Conservation (phyloP, 495 filamentous ascomycete genomes). For the Penicillium canariense region DNA sequence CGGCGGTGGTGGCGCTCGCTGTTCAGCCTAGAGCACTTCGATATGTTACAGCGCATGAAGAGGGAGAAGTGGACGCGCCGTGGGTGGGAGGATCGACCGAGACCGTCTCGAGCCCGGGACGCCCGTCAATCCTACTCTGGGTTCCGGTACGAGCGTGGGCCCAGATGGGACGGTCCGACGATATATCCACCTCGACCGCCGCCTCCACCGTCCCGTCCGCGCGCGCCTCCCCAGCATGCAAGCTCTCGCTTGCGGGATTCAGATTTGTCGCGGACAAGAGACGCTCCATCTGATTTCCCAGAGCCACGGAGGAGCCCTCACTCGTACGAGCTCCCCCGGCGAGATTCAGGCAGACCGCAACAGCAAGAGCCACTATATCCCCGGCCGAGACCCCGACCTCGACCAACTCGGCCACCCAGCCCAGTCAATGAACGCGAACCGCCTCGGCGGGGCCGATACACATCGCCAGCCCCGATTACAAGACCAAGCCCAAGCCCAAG, state of each 20-base stretch:
- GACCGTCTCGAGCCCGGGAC: neutral
- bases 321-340: neutral
- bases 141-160: neutral
- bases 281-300: neutral
- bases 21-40: neutral
- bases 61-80: neutral
- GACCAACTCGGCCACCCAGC: neutral
- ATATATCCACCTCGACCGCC: neutral
- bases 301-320: neutral
- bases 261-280: no score
- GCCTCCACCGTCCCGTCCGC: neutral
- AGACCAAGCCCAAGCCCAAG: neutral
- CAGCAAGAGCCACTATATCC: neutral
- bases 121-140: neutral
- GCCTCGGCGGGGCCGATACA: neutral
- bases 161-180: neutral
- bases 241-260: neutral
- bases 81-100: no score
- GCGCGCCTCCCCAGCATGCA: neutral
- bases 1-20: neutral
- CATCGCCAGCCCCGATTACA: neutral
- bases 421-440: neutral
- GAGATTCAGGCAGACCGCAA: neutral
- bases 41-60: neutral
- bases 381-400: neutral